phyloP scores from a whole-genome alignment of 345 rosid species.

The Garcia nutans region DNA sequence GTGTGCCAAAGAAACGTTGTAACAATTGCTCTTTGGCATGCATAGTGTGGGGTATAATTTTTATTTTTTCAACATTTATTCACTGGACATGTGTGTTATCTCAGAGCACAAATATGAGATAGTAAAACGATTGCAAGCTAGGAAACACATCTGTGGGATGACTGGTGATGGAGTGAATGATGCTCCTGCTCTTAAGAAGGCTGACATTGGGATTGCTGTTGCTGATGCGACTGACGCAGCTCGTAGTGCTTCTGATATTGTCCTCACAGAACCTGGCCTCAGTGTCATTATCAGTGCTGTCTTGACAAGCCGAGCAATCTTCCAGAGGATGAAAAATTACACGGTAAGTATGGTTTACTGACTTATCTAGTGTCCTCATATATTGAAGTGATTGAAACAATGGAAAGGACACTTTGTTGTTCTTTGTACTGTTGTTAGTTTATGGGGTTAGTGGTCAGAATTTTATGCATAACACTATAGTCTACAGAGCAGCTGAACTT shows the following conservation, averaged over 20 bases:
- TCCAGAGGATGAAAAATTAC: constrained; percentile 97
- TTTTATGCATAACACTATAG: not conserved
- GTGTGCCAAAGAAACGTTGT: not conserved
- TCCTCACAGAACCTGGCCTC: constrained; percentile 95
- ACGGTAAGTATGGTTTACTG: constrained; percentile 50
- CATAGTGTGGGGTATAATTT: constrained; percentile 1
- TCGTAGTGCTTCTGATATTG: constrained; percentile 96
- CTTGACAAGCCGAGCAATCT: constrained; percentile 93
- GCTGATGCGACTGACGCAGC: constrained; percentile 99
- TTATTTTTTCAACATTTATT: constrained; percentile 2
- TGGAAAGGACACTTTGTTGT: not conserved
- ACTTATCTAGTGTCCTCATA: not conserved
- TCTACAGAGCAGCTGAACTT: not conserved
- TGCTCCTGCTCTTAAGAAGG: constrained; percentile 99
- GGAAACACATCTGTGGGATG: constrained; percentile 98
- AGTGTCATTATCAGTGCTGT: constrained; percentile 99
- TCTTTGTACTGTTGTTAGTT: not conserved
- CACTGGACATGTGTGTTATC: constrained; percentile 7
- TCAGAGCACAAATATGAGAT: constrained; percentile 98
- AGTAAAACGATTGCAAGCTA: constrained; percentile 90
- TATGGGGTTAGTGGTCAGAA: not conserved
- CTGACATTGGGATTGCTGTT: constrained; percentile 98
- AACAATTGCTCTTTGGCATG: not conserved
- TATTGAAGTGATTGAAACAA: not conserved
- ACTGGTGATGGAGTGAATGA: constrained; percentile 99